phyloP scores from a whole-genome alignment of 495 filamentous ascomycete genomes.

The Neurospora africana region DNA sequence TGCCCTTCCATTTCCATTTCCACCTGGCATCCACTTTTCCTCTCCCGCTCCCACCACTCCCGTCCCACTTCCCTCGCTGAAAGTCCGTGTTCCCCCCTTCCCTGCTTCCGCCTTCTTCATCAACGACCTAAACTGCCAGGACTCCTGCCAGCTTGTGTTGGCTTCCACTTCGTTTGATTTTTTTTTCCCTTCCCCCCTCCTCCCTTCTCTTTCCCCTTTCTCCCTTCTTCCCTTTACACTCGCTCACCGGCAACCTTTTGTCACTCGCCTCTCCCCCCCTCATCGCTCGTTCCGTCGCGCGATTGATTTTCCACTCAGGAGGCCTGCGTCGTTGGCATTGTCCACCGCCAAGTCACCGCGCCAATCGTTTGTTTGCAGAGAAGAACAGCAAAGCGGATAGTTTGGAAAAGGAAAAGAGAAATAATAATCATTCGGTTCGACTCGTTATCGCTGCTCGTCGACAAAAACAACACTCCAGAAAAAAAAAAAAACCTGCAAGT shows the following conservation, averaged over 20 bases:
- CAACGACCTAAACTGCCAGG: background rate
- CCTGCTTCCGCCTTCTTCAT: background rate
- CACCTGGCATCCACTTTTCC: background rate
- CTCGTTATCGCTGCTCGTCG: background rate
- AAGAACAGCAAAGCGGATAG: background rate
- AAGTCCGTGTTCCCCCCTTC: background rate
- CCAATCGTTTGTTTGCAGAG: background rate
- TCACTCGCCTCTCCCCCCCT: constrained; percentile 19
- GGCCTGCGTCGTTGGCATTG: background rate
- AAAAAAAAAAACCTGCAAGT: background rate
- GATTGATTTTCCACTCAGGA: background rate
- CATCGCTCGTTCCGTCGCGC: constrained; percentile 17
- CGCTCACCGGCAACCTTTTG: constrained; percentile 1
- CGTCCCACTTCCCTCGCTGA: background rate
- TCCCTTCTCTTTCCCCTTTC: constrained; percentile 9
- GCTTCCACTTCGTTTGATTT: constrained; percentile 13
- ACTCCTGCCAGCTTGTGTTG: background rate
- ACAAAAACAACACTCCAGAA: background rate
- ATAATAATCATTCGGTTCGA: background rate
- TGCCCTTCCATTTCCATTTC: background rate
- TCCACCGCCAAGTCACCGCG: background rate
- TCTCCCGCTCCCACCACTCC: background rate
- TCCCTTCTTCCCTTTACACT: constrained; percentile 15
- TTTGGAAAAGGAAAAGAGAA: background rate
- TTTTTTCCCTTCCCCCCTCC: constrained; percentile 15